Base-by-base conservation (phyloP, 495 filamentous ascomycete genomes). In the Hypoxylon fuscum region DNA sequence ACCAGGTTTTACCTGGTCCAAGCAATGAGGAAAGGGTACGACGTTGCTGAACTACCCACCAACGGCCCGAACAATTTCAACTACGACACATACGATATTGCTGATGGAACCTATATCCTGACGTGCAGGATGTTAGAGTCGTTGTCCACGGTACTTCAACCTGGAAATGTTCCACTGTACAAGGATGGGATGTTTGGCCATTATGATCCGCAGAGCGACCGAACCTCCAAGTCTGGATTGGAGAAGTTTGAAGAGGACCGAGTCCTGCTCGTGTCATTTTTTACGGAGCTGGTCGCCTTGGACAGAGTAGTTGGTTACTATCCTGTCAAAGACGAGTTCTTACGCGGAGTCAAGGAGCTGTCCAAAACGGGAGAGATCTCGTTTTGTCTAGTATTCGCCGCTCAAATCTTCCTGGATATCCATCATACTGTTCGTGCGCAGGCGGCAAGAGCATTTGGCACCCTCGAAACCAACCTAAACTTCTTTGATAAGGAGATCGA, bases 391-490 rank as follows among this genome's bases (percentile, higher is more conserved):
- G 68, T 78, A 1, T 78, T 80, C 43, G 72, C 77, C 20, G 68
- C 67, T 2, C 77, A 79, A 15, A 40, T 72, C n/a, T 79, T 72
- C 35, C 67, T 79, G 3, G 76, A 80, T 32, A 74, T 72, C n/a
- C 70, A 73, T 40, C 72, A 78, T 41, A 53, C 38, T 0, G 59
- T 79, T 1, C 42, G 68, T 7, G 55, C 27, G 1, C 31, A 62
- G 5, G 55, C 66, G 6, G 23, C 32, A 0, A 35, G 41, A 27
- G 46, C 52, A 4, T 71, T 64, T 31, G 9, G 49, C 1, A 58
- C 62, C 9, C 47, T 75, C 15, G n/a, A 50, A 5, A 22, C 38
- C 12, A 49, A 64, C n/a, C 57, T 54, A 15, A 48, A 27, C 2
- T 31, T 56, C 2, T 68, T 76, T n/a, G 23, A 64, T 6, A 42